phyloP scores from a whole-genome alignment of 139 green algal species.

The Penium margaritaceum region DNA sequence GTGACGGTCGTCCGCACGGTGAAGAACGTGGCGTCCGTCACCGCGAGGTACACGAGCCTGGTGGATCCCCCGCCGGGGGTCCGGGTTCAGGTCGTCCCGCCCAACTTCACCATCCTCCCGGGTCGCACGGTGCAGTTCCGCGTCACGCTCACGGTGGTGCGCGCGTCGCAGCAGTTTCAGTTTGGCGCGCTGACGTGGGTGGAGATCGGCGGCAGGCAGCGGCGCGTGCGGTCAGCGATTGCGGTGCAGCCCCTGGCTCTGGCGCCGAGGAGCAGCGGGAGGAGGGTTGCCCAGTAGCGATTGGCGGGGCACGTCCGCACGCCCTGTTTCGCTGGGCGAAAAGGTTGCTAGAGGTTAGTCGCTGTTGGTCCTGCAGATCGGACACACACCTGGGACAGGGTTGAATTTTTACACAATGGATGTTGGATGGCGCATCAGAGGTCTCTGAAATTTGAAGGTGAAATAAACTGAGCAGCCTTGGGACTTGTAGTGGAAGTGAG shows the following conservation, averaged over 20 bases:
- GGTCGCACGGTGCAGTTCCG: not conserved
- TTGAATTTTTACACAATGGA: too few relatives aligned
- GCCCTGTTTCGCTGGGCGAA: too few relatives aligned
- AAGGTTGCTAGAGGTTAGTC: too few relatives aligned
- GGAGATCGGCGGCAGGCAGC: not conserved
- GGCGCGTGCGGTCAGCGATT: not conserved
- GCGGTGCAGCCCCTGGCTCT: not conserved
- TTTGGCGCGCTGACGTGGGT: not conserved
- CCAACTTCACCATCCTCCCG: not conserved
- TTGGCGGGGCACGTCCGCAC: too few relatives aligned
- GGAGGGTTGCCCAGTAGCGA: too few relatives aligned
- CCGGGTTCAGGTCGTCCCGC: not conserved
- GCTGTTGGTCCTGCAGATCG: too few relatives aligned
- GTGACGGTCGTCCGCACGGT: not conserved
- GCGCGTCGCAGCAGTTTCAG: not conserved
- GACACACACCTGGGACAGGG: too few relatives aligned
- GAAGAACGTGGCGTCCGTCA: not conserved
- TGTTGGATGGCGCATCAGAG: too few relatives aligned
- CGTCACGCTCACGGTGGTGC: not conserved
- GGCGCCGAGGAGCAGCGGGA: too few relatives aligned
- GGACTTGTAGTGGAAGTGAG: too few relatives aligned
- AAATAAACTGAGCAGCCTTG: too few relatives aligned
- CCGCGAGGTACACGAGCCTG: not conserved
- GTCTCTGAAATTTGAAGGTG: too few relatives aligned
- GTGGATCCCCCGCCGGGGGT: not conserved